A percentile compares a stretch with the other conserved stretches of the same genome.
These are phyloP conservation scores for Ganoderma lingzhi DNA, from an alignment of 1,284 basidiomycete species.

Conservation along the genomic window DNA sequence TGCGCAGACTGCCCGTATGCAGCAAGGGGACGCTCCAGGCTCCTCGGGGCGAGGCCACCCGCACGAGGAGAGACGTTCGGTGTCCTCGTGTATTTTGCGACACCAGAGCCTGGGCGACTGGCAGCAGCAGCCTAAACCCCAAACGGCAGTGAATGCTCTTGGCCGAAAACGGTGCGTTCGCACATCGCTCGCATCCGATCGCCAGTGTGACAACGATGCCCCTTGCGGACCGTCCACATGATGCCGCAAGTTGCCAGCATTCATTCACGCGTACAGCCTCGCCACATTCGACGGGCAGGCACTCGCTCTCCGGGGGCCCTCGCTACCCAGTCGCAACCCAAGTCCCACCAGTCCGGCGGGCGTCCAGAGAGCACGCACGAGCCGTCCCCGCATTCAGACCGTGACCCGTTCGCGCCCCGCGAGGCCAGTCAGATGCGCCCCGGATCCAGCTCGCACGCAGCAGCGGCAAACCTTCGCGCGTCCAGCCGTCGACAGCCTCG, in stretches of 20 bases:
- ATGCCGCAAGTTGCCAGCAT: constrained; percentile 28
- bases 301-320: background rate
- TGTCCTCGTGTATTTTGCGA: constrained; percentile 24
- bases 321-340: background rate
- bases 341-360: background rate
- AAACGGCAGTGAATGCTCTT: constrained; percentile 31
- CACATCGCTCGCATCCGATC: constrained; percentile 29
- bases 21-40: background rate
- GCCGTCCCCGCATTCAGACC: constrained; percentile 10
- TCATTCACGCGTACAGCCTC: constrained; percentile 14
- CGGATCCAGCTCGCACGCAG: constrained; percentile 24
- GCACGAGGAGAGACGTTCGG: constrained; percentile 16
- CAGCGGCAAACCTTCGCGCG: constrained; percentile 24
- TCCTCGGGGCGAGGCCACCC: background rate
- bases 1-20: background rate
- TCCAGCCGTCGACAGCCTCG: constrained; percentile 12
- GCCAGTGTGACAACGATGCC: constrained; percentile 18
- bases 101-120: constrained; percentile 27
- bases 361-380: constrained; percentile 2
- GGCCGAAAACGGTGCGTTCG: constrained; percentile 26
- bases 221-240: constrained; percentile 28
- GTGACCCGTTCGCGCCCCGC: constrained; percentile 2
- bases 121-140: constrained; percentile 31
- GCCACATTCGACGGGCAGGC: constrained; percentile 4
- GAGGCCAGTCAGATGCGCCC: constrained; percentile 24